These are phyloP conservation scores for Phellinidium pouzarii DNA, from an alignment of 1,284 basidiomycete species.

Conservation along the genomic window DNA sequence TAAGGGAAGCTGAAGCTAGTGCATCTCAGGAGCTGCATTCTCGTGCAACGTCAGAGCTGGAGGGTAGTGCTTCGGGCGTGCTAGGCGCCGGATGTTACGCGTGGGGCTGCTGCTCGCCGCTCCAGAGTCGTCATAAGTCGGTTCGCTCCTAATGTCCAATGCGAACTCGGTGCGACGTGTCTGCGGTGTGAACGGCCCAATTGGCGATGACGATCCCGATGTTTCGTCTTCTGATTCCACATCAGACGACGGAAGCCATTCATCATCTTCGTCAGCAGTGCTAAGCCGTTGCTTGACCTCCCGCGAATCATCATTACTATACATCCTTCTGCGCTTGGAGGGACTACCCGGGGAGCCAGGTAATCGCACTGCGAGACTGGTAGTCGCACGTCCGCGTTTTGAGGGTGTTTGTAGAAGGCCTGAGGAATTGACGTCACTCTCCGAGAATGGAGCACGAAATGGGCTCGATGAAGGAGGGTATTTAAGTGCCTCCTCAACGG, in stretches of 20 bases:
- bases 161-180: neutral
- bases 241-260: constrained; percentile 12
- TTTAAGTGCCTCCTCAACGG: constrained; percentile 1
- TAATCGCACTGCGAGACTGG: neutral
- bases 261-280: constrained; percentile 7
- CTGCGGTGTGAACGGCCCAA: constrained; percentile 16
- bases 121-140: constrained; percentile 10
- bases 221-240: constrained; percentile 12
- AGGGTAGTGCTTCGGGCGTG: neutral
- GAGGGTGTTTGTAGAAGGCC: constrained; percentile 1
- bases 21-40: neutral
- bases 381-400: constrained; percentile 1
- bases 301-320: neutral
- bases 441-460: constrained; percentile 1
- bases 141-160: neutral
- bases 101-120: constrained; percentile 10
- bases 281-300: neutral
- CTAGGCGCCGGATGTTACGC: constrained; percentile 6
- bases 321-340: constrained; percentile 1
- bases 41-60: neutral
- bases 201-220: constrained; percentile 12
- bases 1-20: neutral
- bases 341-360: neutral
- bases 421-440: neutral
- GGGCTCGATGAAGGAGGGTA: neutral